Evolutionary conservation across 2,329 filamentous ascomycete genomes (phyloP).

Genomic region (Curvularia hawaiiensis): DNA sequence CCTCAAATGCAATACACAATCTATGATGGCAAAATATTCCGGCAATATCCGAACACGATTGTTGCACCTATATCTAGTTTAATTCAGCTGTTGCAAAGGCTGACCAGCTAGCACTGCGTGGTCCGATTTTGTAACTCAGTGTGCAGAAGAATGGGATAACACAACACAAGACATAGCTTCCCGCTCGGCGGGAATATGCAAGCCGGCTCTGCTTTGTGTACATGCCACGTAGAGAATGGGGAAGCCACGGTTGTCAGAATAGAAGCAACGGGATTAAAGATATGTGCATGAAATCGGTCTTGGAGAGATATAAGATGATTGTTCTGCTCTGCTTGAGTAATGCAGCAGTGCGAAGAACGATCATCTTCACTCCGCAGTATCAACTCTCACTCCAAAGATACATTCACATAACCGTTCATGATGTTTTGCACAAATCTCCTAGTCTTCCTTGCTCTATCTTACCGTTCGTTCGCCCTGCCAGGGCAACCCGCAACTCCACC

Average conservation of each 20-base stretch:
- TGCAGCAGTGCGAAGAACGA: background rate
- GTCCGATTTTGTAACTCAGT: background rate
- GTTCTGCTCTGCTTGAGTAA: background rate
- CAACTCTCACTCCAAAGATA: background rate
- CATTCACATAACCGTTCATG: conserved; percentile 8
- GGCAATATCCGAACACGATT: conserved; percentile 10
- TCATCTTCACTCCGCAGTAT: conserved; percentile 4
- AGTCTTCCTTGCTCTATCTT: conserved; percentile 23
- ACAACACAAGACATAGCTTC: conserved; percentile 5
- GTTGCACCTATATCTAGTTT: background rate
- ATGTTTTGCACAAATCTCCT: conserved; percentile 28
- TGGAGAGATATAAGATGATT: background rate
- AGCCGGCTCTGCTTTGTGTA: conserved; percentile 15
- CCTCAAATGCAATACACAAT: background rate
- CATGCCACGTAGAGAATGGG: conserved; percentile 5
- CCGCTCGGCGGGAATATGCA: conserved; percentile 3
- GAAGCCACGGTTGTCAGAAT: background rate
- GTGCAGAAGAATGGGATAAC: conserved; percentile 4
- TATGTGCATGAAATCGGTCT: too few relatives aligned
- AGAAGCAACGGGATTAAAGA: background rate
- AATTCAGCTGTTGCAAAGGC: background rate
- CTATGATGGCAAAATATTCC: background rate
- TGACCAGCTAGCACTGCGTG: conserved; percentile 4
- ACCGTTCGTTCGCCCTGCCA: conserved; percentile 17
- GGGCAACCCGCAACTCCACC: background rate